Percentiles rank a stretch among this genome's conserved stretches.
These are phyloP conservation scores for Apophysomyces trapeziformis DNA, from an alignment of 371 early-diverging fungal species.

Conservation along the genomic window DNA sequence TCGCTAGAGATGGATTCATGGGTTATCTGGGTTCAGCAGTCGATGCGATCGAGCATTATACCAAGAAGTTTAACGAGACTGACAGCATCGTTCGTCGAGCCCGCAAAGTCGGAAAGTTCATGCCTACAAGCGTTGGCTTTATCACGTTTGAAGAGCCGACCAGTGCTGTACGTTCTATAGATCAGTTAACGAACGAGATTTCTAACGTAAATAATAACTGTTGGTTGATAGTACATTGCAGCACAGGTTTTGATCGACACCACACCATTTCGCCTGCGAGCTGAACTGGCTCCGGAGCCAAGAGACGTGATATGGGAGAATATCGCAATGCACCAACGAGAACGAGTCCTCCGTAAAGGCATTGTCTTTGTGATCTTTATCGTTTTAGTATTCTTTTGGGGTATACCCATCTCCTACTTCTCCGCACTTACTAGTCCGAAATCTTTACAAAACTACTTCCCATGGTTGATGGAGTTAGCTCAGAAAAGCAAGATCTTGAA, in stretches of 20 bases:
- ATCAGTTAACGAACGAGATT: too few relatives aligned
- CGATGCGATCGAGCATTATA: conserved; percentile 74
- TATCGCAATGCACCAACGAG: conserved; percentile 62
- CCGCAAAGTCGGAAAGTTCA: conserved; percentile 56
- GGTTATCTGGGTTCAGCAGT: conserved; percentile 55
- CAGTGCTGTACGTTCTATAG: conserved; percentile 50
- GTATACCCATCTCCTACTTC: conserved; percentile 57
- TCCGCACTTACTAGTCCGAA: conserved; percentile 58
- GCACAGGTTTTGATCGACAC: conserved; percentile 64
- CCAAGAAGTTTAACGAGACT: conserved; percentile 61
- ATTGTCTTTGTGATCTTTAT: conserved; percentile 47
- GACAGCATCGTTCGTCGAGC: conserved; percentile 65
- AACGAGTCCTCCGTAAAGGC: conserved; percentile 50
- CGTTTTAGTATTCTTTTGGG: conserved; percentile 59
- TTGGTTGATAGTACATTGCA: conserved; percentile 50
- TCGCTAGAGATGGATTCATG: conserved; percentile 32
- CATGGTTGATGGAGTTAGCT: conserved; percentile 51
- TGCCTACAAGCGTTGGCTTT: conserved; percentile 74
- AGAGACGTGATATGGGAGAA: conserved; percentile 80
- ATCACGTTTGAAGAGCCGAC: conserved; percentile 80
- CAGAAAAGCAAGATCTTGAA: conserved; percentile 54
- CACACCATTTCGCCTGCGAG: conserved; percentile 73
- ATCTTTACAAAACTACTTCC: conserved; percentile 50
- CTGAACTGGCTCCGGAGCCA: conserved; percentile 75
- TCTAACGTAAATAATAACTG: not conserved